Conservation (phyloP, 1,284 basidiomycete genomes). For the Ganoderma leucocontextum region DNA sequence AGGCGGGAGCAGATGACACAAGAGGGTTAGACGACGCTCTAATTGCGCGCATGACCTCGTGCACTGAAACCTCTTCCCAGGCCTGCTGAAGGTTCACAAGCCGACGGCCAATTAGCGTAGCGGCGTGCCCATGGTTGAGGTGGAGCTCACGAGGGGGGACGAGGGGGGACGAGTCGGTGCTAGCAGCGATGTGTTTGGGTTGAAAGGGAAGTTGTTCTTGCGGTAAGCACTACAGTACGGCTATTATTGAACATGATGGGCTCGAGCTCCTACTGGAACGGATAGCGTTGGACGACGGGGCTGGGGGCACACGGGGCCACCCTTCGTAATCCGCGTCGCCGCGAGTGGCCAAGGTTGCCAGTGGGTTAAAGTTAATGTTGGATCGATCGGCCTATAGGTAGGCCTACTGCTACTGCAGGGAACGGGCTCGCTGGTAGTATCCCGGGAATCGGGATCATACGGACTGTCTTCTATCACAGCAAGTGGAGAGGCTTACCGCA, state of each 20-base stretch:
- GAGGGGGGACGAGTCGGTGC: background rate
- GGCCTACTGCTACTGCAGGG: too few relatives aligned
- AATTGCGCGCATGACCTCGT: conserved; percentile 7
- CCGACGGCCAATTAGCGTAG: background rate
- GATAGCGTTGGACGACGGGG: too few relatives aligned
- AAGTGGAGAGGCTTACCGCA: conserved; percentile 1
- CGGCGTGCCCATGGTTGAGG: background rate
- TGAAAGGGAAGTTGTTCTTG: background rate
- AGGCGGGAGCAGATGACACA: conserved; percentile 14
- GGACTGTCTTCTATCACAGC: background rate
- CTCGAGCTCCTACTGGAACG: too few relatives aligned
- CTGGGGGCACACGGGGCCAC: too few relatives aligned
- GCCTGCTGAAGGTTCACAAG: background rate
- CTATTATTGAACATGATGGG: too few relatives aligned
- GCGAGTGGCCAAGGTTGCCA: too few relatives aligned
- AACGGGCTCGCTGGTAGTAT: too few relatives aligned
- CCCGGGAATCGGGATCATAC: too few relatives aligned
- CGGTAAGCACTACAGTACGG: background rate
- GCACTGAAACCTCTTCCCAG: background rate
- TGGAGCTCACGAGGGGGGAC: background rate
- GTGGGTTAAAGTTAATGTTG: too few relatives aligned
- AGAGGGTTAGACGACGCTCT: conserved; percentile 7
- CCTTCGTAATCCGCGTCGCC: too few relatives aligned
- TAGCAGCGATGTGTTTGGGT: background rate
- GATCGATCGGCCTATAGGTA: too few relatives aligned